Conservation (phyloP, 495 filamentous ascomycete species). For the Chaetomium cochliodes region DNA sequence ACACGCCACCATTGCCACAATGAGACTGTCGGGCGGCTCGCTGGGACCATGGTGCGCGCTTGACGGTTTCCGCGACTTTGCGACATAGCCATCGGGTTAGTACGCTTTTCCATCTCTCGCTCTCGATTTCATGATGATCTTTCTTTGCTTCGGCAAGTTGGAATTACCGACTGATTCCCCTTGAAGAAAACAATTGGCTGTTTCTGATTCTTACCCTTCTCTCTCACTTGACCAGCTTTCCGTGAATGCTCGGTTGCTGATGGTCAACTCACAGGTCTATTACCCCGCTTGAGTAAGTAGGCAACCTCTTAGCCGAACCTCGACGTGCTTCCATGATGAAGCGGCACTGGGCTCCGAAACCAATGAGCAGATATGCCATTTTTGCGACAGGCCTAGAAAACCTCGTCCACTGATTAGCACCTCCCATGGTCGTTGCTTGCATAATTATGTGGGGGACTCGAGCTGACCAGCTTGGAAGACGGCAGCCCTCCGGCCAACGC, state of each 20-base stretch:
- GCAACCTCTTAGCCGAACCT: constrained; percentile 20
- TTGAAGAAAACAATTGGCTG: constrained; percentile 85
- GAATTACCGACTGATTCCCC: constrained; percentile 98
- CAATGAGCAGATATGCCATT: constrained; percentile 84
- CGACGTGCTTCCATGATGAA: constrained; percentile 71
- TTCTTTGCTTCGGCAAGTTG: constrained; percentile 84
- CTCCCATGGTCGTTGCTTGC: constrained; percentile 22
- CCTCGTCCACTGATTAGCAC: constrained; percentile 91
- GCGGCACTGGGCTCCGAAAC: constrained; percentile 99
- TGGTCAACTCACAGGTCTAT: constrained; percentile 1
- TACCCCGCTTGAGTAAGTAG: constrained; percentile 25
- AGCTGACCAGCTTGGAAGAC: constrained; percentile 26
- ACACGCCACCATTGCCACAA: neutral
- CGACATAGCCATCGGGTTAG: constrained; percentile 20
- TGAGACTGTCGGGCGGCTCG: neutral
- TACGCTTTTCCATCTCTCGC: constrained; percentile 9
- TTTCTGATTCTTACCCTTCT: constrained; percentile 63
- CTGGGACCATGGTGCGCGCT: neutral
- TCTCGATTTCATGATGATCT: constrained; percentile 68
- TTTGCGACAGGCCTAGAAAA: constrained; percentile 99
- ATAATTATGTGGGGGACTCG: constrained; percentile 7
- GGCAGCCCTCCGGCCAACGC: neutral
- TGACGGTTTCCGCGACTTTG: neutral
- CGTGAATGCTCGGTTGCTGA: constrained; percentile 20
- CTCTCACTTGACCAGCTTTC: neutral